Conservation (phyloP, 768 basidiomycete genomes). For the Cytidiella melzeri region DNA sequence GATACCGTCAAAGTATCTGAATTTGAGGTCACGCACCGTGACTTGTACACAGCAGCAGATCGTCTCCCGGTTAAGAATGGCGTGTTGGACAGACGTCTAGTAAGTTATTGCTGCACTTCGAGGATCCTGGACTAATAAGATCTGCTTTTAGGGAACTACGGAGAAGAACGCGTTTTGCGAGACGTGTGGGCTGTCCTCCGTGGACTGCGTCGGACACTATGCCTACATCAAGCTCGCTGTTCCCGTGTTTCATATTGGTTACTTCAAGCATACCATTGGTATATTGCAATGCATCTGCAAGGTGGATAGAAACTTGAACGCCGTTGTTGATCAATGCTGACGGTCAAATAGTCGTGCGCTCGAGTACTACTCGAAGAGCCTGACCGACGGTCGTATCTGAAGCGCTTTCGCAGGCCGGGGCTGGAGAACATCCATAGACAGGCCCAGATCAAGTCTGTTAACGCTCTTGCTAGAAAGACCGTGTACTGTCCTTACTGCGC, state of each 20-base stretch:
- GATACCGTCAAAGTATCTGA: slow-evolving; percentile 95
- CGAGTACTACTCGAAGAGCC: slow-evolving; percentile 84
- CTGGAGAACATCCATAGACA: slow-evolving; percentile 93
- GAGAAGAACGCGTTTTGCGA: slow-evolving; percentile 91
- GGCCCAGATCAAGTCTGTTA: slow-evolving; percentile 76
- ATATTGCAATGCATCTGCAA: slow-evolving; percentile 98
- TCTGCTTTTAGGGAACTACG: slow-evolving; percentile 69
- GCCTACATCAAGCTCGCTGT: slow-evolving; percentile 97
- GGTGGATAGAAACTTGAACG: slow-evolving; percentile 36
- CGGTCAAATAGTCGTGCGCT: slow-evolving; percentile 66
- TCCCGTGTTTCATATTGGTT: slow-evolving; percentile 98
- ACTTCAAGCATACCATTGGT: slow-evolving; percentile 91
- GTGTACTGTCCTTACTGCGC: slow-evolving; percentile 92
- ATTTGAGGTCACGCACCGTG: slow-evolving; percentile 90
- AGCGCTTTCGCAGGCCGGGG: slow-evolving; percentile 83
- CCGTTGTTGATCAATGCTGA: neutral
- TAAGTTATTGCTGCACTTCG: slow-evolving; percentile 30
- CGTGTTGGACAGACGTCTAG: slow-evolving; percentile 87
- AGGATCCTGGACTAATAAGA: neutral
- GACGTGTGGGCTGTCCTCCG: slow-evolving; percentile 87
- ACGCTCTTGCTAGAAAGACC: slow-evolving; percentile 81
- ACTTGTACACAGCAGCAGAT: slow-evolving; percentile 82
- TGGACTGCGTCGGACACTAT: slow-evolving; percentile 97
- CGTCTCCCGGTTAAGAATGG: slow-evolving; percentile 87
- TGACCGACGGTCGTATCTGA: slow-evolving; percentile 78